Conservation (phyloP, 768 basidiomycete species). For the Hypsizygus marmoreus region DNA sequence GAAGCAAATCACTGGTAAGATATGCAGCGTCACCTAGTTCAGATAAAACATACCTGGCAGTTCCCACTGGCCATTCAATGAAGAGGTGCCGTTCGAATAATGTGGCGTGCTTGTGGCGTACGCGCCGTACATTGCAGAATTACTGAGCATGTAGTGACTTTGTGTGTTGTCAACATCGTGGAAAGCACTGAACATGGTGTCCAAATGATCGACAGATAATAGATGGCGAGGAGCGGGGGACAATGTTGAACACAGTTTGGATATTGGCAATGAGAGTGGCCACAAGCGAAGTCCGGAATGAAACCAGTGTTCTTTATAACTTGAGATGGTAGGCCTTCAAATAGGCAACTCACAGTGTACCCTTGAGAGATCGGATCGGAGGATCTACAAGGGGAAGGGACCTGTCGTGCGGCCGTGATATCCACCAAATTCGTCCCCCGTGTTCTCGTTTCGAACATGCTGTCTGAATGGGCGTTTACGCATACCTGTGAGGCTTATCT, state of each 20-base stretch:
- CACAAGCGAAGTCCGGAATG: conserved; percentile 1
- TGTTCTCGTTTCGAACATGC: conserved; percentile 8
- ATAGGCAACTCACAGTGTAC: conserved; percentile 10
- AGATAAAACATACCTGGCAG: conserved; percentile 6
- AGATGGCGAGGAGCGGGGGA: conserved; percentile 3
- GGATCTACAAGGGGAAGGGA: conserved; percentile 16
- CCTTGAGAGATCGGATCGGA: conserved; percentile 20
- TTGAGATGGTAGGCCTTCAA: conserved; percentile 14
- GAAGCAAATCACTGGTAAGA: background rate
- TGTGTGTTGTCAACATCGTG: conserved; percentile 17
- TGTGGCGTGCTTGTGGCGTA: conserved; percentile 11
- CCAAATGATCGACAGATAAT: conserved; percentile 12
- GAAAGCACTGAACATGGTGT: conserved; percentile 12
- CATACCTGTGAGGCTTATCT: conserved; percentile 13
- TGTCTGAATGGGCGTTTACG: conserved; percentile 1
- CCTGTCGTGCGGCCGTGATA: conserved; percentile 12
- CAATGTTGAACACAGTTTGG: conserved; percentile 6
- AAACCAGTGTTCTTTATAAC: conserved; percentile 16
- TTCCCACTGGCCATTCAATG: conserved; percentile 12
- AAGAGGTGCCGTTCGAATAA: conserved; percentile 10
- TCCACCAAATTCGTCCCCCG: conserved; percentile 3
- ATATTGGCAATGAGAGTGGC: conserved; percentile 4
- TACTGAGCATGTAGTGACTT: conserved; percentile 9
- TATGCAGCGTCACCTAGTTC: background rate
- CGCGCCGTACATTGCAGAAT: conserved; percentile 12